Base-by-base conservation (phyloP, 2,329 filamentous ascomycete species). In the Arthrobotrys entomopaga region DNA sequence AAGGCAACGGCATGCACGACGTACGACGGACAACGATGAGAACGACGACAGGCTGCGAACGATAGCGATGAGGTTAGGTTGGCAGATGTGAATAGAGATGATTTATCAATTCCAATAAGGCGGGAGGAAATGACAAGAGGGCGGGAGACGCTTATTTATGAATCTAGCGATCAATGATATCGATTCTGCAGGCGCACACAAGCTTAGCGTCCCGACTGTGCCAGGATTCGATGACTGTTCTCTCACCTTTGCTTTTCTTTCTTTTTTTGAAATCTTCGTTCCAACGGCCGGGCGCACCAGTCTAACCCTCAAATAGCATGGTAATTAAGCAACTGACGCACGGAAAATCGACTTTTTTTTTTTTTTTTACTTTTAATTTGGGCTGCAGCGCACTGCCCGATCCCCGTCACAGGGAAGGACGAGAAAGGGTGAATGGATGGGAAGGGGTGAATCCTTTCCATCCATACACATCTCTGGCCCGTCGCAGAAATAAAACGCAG, bases 331-430 rank as follows among this genome's bases (percentile, higher is more conserved):
- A n/a, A 19, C 46, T 19, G 16, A 19, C 16, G n/a, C 11, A 22
- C 19, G 54, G 63, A 52, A 42, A 67, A 60, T 60, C 64, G 26
- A 67, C 64, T 67, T 60, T 50, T 66, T 34, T 34, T 34, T 34
- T 67, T 60, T 50, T 66, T 34, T 34, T 34, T 34, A 34, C 29
- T 34, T 34, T 34, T 65, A 57, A 16, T 40, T 50, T 58, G 42
- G 64, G n/a, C 15, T 56, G 7, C 34, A 50, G 59, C 57, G 58
- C 65, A 70, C 58, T 64, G 65, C 65, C 65, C 65, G 65, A 46
- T 26, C 16, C 46, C 52, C 42, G 56, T 59, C 29, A 48, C 57
- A 73, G 69, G 69, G 63, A 15, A 22, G 46, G 19, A 20, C 10
- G 20, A 50, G 48, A 5, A 50, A 50, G 20, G 48, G 8, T n/a